Base-by-base conservation (phyloP, 371 early-diverging fungal species). In the Saksenaea oblongispora region DNA sequence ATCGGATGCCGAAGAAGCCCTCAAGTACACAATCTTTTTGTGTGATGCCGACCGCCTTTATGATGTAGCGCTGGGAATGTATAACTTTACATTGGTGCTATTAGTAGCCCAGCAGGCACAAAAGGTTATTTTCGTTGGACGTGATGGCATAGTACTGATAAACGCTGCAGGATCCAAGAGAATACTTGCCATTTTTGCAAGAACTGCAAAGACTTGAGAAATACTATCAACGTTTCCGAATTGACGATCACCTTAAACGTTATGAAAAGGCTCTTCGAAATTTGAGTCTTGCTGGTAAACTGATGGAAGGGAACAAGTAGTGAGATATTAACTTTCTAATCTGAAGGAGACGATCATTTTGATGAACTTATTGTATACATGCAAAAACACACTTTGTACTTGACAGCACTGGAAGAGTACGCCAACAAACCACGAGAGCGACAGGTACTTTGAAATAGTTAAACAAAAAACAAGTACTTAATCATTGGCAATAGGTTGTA, bases 81-180 rank as follows among this genome's bases (percentile, higher is more conserved):
- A 98, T 66, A 95, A 98, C 65, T 93, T 97, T 69, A 76, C 87
- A 14, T 80, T 98, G 58, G 96, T 95, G 8, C 71, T 97, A 36
- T 89, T 95, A 91, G 96, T 97, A 18, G 98, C 97, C 14, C 96
- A 97, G 72, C 92, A 93, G 68, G 92, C 95, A 17, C 96, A 97
- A 64, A 95, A 87, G 78, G 74, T 71, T 37, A 47, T 47, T 22
- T 24, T 31, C 22, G 47, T 18, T n/a, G 35, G 10, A 7, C 9
- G 22, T 53, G 10, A n/a, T 13, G 5, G 27, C 3, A 26, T 37
- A 4, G 24, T 31, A 31, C 24, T 18, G 27, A 59, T 39, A 28
- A 3, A 34, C 15, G 4, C 31, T 14, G 9, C 42, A 83, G 83
- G 98, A 98, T 84, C 98, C 98, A 18, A 83, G 95, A 27, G 98